Base-by-base conservation (phyloP, 1,284 basidiomycete species). In the Phlebopus sp. region DNA sequence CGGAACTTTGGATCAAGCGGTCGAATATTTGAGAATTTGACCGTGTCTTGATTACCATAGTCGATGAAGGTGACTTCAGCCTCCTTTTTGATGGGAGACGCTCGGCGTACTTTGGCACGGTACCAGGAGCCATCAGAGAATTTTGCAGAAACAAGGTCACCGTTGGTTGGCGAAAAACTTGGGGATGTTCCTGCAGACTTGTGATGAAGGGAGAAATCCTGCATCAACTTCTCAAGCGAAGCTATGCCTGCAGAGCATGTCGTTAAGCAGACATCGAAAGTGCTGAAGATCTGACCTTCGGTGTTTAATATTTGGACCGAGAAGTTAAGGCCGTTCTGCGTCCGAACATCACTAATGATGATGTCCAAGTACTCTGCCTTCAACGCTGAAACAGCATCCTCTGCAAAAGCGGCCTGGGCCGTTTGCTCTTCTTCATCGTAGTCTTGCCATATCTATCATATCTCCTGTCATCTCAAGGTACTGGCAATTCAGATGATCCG, bases 81-180 rank as follows among this genome's bases (percentile, higher is more conserved):
- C 67, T 92, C 88, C 66, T 89, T 92, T 73, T 93, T 95, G 42
- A 91, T 62, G 4, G 85, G 81, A 30, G 89, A 94, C 19, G 82
- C 74, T 31, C 88, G 81, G 51, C 86, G 86, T 54, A 97, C 85
- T 70, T 84, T 89, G 36, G 94, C 94, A 47, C 94, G 88, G 69
- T 97, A 97, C 94, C 94, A 97, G 50, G 86, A 79, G 19, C 90
- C 87, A 67, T 97, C 93, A 17, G 86, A 89, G 68, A 90, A 92
- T 64, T 89, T 90, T 8, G 88, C 94, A 18, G 92, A 92, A 15
- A 98, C 91, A 18, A 97, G 76, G 52, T 97, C 94, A 23, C 94
- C 94, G 15, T 78, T 80, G 61, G 80, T 84, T 2, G 93, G 95
- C 4, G 75, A 71, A 62, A 92, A 95, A 43, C 78, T 79, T 23